Base-by-base conservation (phyloP, 805 yeast species). In the Yarrowia keelungensis region DNA sequence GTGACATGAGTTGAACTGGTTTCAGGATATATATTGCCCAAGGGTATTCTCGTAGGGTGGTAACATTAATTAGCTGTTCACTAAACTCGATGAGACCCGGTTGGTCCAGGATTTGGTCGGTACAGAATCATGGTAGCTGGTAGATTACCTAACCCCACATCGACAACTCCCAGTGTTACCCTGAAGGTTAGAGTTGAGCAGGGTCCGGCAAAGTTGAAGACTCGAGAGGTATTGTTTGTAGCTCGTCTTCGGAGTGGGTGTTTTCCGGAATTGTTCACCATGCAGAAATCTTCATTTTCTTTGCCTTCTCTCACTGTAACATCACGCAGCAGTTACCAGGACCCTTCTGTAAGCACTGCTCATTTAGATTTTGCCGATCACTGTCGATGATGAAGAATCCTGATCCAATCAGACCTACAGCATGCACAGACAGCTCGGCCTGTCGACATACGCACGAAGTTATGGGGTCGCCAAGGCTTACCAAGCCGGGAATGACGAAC, bases 111-210 rank as follows among this genome's bases (percentile, higher is more conserved):
- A 26, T 3, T 26, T 26, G 32, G 7, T 26, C 32, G 7, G 32
- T 26, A 3, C 32, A 5, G 32, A 5, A 3, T 26, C 19, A 19
- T 19, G 19, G 19, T 19, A 19, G 19, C 19, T 19, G 19, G 19
- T 19, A 19, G 19, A 19, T 19, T 19, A 19, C 19, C 19, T 19
- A 26, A 26, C 46, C n/a, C 43, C 43, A 41, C 43, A 41, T n/a
- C 15, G 19, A 16, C 26, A n/a, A 8, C 47, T 45, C 15, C 11
- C 19, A 5, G 19, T 45, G 47, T 16, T n/a, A 45, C 47, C 10
- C 47, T 45, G 47, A 45, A 26, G 19, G 47, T 45, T 45, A 45
- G 26, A 45, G 47, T 45, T 45, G 26, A 45, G 10, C 47, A 45
- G 26, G 47, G 47, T 45, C 46, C 46, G 16, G 22, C 47, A 45